Evolutionary conservation across 2,329 filamentous ascomycete genomes (phyloP).

Genomic region (Epichloe aotearoae): DNA sequence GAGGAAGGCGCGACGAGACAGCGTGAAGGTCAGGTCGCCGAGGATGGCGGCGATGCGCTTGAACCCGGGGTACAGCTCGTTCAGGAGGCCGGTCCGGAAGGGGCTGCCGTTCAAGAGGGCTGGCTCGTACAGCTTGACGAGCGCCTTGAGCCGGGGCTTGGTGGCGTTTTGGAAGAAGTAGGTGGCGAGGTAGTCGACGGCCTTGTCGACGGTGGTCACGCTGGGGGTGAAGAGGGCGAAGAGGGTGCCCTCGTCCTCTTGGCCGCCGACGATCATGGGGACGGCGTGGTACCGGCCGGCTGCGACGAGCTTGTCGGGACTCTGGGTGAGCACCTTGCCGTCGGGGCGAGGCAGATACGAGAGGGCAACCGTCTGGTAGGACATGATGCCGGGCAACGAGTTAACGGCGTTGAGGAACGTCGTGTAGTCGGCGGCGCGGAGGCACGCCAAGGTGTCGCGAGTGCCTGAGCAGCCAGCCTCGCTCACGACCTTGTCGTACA

Average conservation of each 20-base stretch:
- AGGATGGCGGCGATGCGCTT: conserved; percentile 65
- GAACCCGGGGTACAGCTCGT: conserved; percentile 63
- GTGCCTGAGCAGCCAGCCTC: background rate
- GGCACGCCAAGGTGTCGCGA: conserved; percentile 26
- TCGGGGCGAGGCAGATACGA: conserved; percentile 18
- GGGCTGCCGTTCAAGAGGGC: conserved; percentile 48
- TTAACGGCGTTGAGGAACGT: conserved; percentile 24
- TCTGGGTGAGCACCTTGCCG: background rate
- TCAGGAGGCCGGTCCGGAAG: conserved; percentile 54
- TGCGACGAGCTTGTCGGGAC: conserved; percentile 12
- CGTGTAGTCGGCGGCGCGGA: conserved; percentile 37
- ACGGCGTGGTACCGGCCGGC: conserved; percentile 47
- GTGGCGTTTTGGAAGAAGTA: conserved; percentile 48
- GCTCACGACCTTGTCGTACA: background rate
- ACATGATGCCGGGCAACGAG: conserved; percentile 8
- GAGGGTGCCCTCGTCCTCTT: conserved; percentile 1
- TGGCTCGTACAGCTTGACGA: conserved; percentile 52
- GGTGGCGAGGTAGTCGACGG: conserved; percentile 47
- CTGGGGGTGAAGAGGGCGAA: background rate
- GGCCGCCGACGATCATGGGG: conserved; percentile 2
- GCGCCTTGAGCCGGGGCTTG: conserved; percentile 31
- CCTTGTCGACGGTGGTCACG: conserved; percentile 43
- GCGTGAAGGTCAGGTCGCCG: conserved; percentile 62
- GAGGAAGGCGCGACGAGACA: conserved; percentile 55
- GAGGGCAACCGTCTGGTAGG: background rate